Conservation (phyloP, 1,139 yeast species). For the Waltiozyma sp. region DNA sequence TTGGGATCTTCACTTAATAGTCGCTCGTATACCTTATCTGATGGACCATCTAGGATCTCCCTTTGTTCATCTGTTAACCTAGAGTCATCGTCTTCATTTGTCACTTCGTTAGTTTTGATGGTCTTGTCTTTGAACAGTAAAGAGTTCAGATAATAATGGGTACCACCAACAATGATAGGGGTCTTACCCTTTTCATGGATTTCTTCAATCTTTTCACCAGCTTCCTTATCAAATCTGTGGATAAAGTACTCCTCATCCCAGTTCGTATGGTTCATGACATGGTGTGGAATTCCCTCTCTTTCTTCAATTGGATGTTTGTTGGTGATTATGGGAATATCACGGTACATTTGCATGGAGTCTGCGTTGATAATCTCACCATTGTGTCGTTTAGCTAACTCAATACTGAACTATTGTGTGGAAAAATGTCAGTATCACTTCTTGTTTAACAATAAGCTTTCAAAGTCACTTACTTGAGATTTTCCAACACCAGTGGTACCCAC, state of each 20-base stretch:
- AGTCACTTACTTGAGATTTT: slow-evolving; percentile 46
- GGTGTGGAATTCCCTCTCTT: slow-evolving; percentile 66
- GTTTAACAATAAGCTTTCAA: not conserved
- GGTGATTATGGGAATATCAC: slow-evolving; percentile 63
- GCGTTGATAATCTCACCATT: slow-evolving; percentile 92
- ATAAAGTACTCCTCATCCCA: slow-evolving; percentile 80
- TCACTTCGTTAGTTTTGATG: slow-evolving; percentile 6
- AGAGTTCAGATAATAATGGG: slow-evolving; percentile 83
- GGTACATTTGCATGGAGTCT: slow-evolving; percentile 94
- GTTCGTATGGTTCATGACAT: slow-evolving; percentile 70
- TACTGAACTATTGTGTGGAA: slow-evolving; percentile 40
- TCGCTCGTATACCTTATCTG: slow-evolving; percentile 35
- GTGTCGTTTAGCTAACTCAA: slow-evolving; percentile 65
- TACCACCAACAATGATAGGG: slow-evolving; percentile 92
- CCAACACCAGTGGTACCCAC: slow-evolving; percentile 99
- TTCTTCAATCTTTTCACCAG: slow-evolving; percentile 39
- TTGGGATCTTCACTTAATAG: slow-evolving; percentile 53
- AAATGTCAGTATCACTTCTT: not conserved
- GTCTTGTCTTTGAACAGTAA: slow-evolving; percentile 64
- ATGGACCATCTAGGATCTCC: slow-evolving; percentile 41
- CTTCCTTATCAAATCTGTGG: slow-evolving; percentile 73
- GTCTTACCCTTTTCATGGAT: slow-evolving; percentile 61
- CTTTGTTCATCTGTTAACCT: slow-evolving; percentile 32
- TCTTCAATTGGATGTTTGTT: slow-evolving; percentile 84
- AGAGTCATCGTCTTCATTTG: slow-evolving; percentile 12